Conservation (phyloP, 2,329 filamentous ascomycete genomes). For the Penicillium nordicum region DNA sequence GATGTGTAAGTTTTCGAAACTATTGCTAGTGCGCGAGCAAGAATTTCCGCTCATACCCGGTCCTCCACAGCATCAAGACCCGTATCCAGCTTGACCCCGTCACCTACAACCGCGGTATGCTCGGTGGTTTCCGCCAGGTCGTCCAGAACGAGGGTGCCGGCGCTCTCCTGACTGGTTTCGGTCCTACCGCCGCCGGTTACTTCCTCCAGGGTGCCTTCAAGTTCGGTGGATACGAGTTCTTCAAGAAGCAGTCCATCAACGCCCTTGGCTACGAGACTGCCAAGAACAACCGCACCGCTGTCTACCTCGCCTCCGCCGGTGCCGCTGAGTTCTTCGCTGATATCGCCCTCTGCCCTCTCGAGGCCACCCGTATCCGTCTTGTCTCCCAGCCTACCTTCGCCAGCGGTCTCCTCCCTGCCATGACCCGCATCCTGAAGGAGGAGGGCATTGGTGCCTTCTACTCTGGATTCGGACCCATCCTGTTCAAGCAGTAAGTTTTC, state of each 20-base stretch:
- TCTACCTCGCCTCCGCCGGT: constrained; percentile 69
- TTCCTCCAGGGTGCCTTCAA: constrained; percentile 93
- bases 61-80: constrained; percentile 74
- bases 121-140: constrained; percentile 84
- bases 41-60: not conserved
- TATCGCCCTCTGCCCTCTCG: constrained; percentile 77
- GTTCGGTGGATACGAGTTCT: constrained; percentile 93
- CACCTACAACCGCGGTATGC: constrained; percentile 83
- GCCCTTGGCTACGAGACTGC: constrained; percentile 72
- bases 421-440: constrained; percentile 75
- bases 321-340: constrained; percentile 62
- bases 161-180: constrained; percentile 80
- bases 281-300: constrained; percentile 72
- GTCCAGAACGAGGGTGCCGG: constrained; percentile 79
- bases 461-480: constrained; percentile 82
- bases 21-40: not conserved
- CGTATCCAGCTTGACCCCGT: constrained; percentile 87
- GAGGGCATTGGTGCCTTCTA: constrained; percentile 87
- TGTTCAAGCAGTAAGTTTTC: constrained; percentile 71
- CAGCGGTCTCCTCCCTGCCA: constrained; percentile 72
- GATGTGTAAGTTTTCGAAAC: constrained; percentile 78
- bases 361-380: constrained; percentile 90
- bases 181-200: constrained; percentile 83
- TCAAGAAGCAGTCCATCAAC: constrained; percentile 90
- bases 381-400: constrained; percentile 85